Evolutionary conservation across 2,329 filamentous ascomycete genomes (phyloP).

Genomic region (Trichophyton benhamiae): DNA sequence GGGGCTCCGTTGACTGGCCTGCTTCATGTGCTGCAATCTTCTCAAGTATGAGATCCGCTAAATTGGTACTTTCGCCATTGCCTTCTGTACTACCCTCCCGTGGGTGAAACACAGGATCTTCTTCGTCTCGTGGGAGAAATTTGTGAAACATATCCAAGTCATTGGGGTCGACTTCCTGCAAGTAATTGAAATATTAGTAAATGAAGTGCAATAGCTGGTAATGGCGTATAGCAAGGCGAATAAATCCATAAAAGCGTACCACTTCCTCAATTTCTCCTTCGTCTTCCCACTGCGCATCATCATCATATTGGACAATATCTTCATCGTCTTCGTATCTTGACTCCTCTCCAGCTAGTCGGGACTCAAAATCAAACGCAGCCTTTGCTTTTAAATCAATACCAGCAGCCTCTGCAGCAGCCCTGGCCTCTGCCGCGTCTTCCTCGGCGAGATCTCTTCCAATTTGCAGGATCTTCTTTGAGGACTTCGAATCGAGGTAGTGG

Average conservation of each 20-base stretch:
- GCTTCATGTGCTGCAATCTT: slow-evolving; percentile 91
- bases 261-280: slow-evolving; percentile 50
- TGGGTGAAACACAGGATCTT: slow-evolving; percentile 59
- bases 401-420: slow-evolving; percentile 21
- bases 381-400: slow-evolving; percentile 27
- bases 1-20: slow-evolving; percentile 38
- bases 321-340: slow-evolving; percentile 27
- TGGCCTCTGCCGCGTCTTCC: slow-evolving; percentile 53
- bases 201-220: not conserved
- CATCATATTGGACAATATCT: slow-evolving; percentile 42
- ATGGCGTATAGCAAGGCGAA: no score
- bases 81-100: slow-evolving; percentile 29
- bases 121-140: slow-evolving; percentile 66
- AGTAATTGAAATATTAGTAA: not conserved
- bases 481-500: slow-evolving; percentile 72
- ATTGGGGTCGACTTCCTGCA: slow-evolving; percentile 67
- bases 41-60: slow-evolving; percentile 84
- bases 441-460: slow-evolving; percentile 81
- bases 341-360: slow-evolving; percentile 51
- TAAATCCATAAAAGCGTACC: slow-evolving; percentile 20
- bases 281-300: slow-evolving; percentile 56
- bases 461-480: slow-evolving; percentile 75
- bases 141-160: slow-evolving; percentile 85
- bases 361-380: slow-evolving; percentile 66
- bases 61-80: slow-evolving; percentile 54